Conservation (phyloP, 495 filamentous ascomycete genomes). For the Pyrenula massariospora region DNA sequence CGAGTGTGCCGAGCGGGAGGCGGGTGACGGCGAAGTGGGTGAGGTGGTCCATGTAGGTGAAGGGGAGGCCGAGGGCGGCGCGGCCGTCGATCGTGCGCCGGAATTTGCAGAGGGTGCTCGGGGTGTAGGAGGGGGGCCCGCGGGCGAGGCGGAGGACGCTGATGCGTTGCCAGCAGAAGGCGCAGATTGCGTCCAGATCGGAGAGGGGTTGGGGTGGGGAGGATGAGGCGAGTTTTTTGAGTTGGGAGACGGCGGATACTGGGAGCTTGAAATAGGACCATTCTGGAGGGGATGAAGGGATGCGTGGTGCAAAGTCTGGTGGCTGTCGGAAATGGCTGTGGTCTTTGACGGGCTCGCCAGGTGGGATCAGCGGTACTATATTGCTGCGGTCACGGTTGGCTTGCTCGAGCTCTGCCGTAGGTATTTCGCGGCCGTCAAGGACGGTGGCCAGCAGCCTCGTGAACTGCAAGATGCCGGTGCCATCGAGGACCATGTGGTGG, state of each 20-base stretch:
- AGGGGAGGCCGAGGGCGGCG: constrained; percentile 17
- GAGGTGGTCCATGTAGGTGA: constrained; percentile 26
- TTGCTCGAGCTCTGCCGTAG: constrained; percentile 11
- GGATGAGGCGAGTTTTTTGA: constrained; percentile 4
- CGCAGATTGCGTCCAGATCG: constrained; percentile 39
- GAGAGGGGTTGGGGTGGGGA: constrained; percentile 15
- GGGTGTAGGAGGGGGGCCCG: constrained; percentile 2
- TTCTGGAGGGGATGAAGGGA: constrained; percentile 1
- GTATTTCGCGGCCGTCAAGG: constrained; percentile 13
- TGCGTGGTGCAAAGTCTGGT: not conserved
- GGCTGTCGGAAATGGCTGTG: constrained; percentile 16
- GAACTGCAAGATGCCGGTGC: constrained; percentile 22
- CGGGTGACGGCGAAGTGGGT: constrained; percentile 13
- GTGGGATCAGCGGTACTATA: constrained; percentile 19
- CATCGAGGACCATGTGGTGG: constrained; percentile 33
- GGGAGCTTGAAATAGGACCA: constrained; percentile 18
- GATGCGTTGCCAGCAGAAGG: constrained; percentile 33
- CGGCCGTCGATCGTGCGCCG: constrained; percentile 26
- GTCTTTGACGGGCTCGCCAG: constrained; percentile 17
- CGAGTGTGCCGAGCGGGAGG: constrained; percentile 8
- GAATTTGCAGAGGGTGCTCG: constrained; percentile 15
- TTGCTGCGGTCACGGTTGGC: constrained; percentile 21
- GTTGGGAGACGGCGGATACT: constrained; percentile 1
- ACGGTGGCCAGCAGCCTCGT: constrained; percentile 19
- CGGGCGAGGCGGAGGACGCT: constrained; percentile 8